Evolutionary conservation across 2,329 filamentous ascomycete genomes (phyloP).

Genomic region (Aspergillus niger): DNA sequence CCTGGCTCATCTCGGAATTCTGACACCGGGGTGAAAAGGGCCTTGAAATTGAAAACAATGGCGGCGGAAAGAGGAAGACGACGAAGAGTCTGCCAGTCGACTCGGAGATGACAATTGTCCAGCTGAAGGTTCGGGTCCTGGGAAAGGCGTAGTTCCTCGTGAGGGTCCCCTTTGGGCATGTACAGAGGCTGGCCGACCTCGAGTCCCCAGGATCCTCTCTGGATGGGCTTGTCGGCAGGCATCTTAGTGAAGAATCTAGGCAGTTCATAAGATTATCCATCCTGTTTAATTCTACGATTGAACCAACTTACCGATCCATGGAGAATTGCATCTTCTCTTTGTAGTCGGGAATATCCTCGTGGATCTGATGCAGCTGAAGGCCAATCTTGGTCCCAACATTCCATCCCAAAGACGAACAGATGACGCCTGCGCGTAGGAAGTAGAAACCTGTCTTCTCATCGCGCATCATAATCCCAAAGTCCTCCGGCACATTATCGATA

Average conservation of each 20-base stretch:
- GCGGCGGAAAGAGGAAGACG: conserved; percentile 74
- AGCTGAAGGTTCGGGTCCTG: conserved; percentile 61
- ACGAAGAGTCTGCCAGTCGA: conserved; percentile 86
- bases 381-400: conserved; percentile 74
- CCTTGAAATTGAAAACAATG: conserved; percentile 87
- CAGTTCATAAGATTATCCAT: background rate
- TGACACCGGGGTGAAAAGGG: conserved; percentile 72
- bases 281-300: too few species aligned
- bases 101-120: conserved; percentile 67
- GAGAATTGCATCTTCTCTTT: conserved; percentile 85
- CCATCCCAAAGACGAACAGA: conserved; percentile 82
- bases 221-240: conserved; percentile 72
- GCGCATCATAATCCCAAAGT: conserved; percentile 76
- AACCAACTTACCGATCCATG: conserved; percentile 69
- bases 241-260: conserved; percentile 77
- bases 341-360: conserved; percentile 75
- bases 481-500: conserved; percentile 77
- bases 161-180: conserved; percentile 68
- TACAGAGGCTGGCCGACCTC: conserved; percentile 75
- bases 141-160: conserved; percentile 60
- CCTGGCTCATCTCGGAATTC: conserved; percentile 72
- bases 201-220: conserved; percentile 81
- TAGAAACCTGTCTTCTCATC: conserved; percentile 73
- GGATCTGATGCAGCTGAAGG: conserved; percentile 68
- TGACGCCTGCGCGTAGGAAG: conserved; percentile 70